Base-by-base conservation (phyloP, 108 stramenopile genomes). In the Ochromonas danica region DNA sequence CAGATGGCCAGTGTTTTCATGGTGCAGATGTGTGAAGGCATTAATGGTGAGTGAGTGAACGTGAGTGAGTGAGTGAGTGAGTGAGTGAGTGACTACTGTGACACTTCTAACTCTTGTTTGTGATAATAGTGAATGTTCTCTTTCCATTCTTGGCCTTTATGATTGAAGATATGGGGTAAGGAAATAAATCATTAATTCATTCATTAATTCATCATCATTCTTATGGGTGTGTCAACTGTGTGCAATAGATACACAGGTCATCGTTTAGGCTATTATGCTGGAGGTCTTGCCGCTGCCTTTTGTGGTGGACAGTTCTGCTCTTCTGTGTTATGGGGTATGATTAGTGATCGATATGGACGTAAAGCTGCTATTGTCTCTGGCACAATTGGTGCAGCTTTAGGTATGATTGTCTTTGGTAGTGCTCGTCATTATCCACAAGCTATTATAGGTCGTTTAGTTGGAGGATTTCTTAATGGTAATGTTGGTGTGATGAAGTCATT, bases 91-190 rank as follows among this genome's bases (percentile, higher is more conserved):
- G 6, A 36, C 25, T 67, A 31, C 25, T 3, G 3, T 67, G 27
- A 14, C 17, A 67, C 27, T 67, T 33, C 17, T 67, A 28, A 33
- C 63, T 28, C 35, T 36, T 35, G 31, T 10, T 35, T 67, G 17
- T 67, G 6, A 36, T 28, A 14, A 14, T 36, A 67, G 63, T 67
- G 30, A 67, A 67, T 33, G 63, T 75, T 27, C 72, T 75, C 10
- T 75, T 75, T 60, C 72, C 72, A 6, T 75, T 75, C 31, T 25
- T 75, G 3, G 72, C 72, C 6, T 75, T 75, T 42, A 75, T 75
- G 72, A 33, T 75, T 17, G 72, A 75, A 75, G 72, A 75, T 36
- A 57, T 75, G 45, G 72, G 72, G 3, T n/a, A n/a, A n/a, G n/a
- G n/a, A n/a, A n/a, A n/a, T n/a, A n/a, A n/a, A n/a, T n/a, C n/a